Evolutionary conservation across 345 rosid genomes (phyloP).

Genomic region (Bruguiera parviflora): DNA sequence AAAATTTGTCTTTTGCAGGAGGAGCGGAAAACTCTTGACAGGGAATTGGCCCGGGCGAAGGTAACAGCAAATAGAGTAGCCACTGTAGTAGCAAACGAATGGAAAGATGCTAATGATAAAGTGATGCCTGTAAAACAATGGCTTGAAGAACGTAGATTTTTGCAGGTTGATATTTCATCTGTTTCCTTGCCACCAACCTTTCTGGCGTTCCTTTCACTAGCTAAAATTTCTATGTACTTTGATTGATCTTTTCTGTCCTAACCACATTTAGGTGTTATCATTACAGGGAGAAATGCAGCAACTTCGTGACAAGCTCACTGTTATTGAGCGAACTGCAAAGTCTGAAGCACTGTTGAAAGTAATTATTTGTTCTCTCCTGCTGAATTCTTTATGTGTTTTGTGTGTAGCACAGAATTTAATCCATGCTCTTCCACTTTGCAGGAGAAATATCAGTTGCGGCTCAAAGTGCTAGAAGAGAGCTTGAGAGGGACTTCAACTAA

Average conservation of each 20-base stretch:
- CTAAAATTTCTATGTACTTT: constrained; percentile 9
- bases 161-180: constrained; percentile 58
- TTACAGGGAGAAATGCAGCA: constrained; percentile 98
- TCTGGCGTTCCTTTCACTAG: constrained; percentile 15
- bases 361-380: constrained; percentile 19
- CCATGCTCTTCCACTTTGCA: constrained; percentile 26
- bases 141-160: constrained; percentile 94
- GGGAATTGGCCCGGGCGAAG: constrained; percentile 96
- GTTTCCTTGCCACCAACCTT: constrained; percentile 7
- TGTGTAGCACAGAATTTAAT: constrained; percentile 15
- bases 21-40: constrained; percentile 87
- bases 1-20: constrained; percentile 45
- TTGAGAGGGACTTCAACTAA: constrained; percentile 65
- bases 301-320: constrained; percentile 81
- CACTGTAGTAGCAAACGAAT: constrained; percentile 92
- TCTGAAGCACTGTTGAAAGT: constrained; percentile 97
- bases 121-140: constrained; percentile 99
- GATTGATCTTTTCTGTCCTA: constrained; percentile 3
- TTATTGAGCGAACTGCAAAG: constrained; percentile 83
- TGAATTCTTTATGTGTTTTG: background rate
- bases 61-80: constrained; percentile 97
- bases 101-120: constrained; percentile 96
- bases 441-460: constrained; percentile 88
- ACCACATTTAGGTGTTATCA: background rate
- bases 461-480: constrained; percentile 87